Base-by-base conservation (phyloP, 805 yeast genomes). In the Barnettozyma botsteinii region DNA sequence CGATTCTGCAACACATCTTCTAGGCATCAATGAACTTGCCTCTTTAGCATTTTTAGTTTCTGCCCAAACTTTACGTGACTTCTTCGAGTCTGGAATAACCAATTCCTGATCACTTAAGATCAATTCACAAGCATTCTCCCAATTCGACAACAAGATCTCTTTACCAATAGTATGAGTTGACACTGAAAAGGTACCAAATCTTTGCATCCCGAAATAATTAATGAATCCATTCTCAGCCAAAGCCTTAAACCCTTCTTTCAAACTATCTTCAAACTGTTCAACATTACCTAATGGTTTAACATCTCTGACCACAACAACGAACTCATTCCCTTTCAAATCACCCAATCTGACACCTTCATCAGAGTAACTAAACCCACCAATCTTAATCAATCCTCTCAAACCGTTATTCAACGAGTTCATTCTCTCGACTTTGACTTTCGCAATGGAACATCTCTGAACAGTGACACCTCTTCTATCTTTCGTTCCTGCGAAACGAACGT, bases 401-500 rank as follows among this genome's bases (percentile, higher is more conserved):
- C 84, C 82, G 49, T 70, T 77, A 55, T 91, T 91, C 48, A 93
- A 70, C 8, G 82, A 75, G 42, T 79, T 79, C 11, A 91, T 75
- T 51, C 98, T 72, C 27, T 78, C 86, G 13, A 81, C 81, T 43
- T 80, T 75, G 38, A 85, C 77, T 49, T 76, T 77, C 39, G 79
- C 75, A 35, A 87, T 67, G 15, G 86, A 79, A 43, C 82, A 71
- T 45, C 78, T 74, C 62, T 93, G 99, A 37, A 87, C 87, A 5
- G 99, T 93, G 19, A 86, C 89, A 35, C 94, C 99, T 59, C 99
- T 77, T 52, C 98, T 75, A 60, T 93, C 99, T 55, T 93, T 93
- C 3, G 98, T 94, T 18, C 99, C 99, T 0, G 97, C 95, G 60
- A 80, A 87, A 38, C 85, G 72, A 26, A 93, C 70, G 30, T 68